phyloP scores from a whole-genome alignment of 2,329 filamentous ascomycete genomes.

The Davidsoniella eucalypti region DNA sequence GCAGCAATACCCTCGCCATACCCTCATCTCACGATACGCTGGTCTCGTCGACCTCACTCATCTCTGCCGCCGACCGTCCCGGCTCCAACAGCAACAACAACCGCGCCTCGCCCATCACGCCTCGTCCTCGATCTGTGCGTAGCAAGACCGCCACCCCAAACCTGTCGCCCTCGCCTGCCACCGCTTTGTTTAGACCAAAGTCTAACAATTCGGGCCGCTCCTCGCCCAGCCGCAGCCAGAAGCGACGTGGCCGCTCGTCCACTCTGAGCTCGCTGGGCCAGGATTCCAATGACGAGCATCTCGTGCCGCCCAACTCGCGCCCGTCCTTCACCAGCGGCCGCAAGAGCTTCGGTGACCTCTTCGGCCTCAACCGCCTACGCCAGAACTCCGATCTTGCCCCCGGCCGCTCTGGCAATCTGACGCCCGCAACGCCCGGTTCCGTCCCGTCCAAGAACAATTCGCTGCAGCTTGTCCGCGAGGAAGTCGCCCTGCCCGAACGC shows the following conservation, averaged over 20 bases:
- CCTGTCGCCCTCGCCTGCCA: constrained; percentile 28
- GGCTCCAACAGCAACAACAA: neutral
- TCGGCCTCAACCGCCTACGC: constrained; percentile 61
- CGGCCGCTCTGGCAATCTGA: constrained; percentile 50
- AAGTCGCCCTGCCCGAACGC: constrained; percentile 55
- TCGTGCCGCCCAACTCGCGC: constrained; percentile 49
- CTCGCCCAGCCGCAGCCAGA: constrained; percentile 44
- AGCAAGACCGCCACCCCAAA: constrained; percentile 18
- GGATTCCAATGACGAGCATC: constrained; percentile 52
- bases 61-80: neutral
- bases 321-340: constrained; percentile 80
- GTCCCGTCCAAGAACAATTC: constrained; percentile 68
- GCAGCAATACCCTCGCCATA: constrained; percentile 1
- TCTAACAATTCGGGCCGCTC: constrained; percentile 47
- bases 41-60: neutral
- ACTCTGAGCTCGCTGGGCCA: constrained; percentile 73
- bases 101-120: constrained; percentile 2
- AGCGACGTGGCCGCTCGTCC: constrained; percentile 63
- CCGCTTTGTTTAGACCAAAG: constrained; percentile 31
- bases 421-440: constrained; percentile 52
- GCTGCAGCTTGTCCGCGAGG: constrained; percentile 57
- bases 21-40: neutral
- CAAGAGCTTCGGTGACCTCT: constrained; percentile 82
- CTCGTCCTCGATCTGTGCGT: constrained; percentile 11
- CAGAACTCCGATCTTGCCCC: constrained; percentile 57